Evolutionary conservation across 805 yeast genomes (phyloP), one percentile per base, ranked within the genome.

Genomic region (Millerago galiae): DNA sequence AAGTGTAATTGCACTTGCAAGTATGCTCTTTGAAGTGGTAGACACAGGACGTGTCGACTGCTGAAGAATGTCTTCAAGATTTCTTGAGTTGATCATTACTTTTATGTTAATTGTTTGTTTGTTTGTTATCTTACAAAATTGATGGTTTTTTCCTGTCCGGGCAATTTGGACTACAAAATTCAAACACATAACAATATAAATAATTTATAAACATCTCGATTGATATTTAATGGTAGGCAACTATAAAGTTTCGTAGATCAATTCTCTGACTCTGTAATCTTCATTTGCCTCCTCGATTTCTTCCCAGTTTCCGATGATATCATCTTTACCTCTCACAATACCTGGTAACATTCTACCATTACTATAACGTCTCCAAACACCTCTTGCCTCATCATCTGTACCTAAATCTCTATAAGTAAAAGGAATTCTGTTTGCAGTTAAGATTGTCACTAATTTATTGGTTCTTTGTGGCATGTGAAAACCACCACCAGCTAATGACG

Each of bases 201-300:
- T 34, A 34, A 24, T 14, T 17, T 5, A 34, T 34, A 34, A 24
- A 34, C 24, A 25, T 9, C 13, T 7, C 13, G n/a, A 27, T 6
- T 2, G n/a, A 27, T 27, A 6, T 5, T 9, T 2, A 31, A 35
- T 11, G 4, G 18, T 11, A 13, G n/a, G 7, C 7, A 7, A 15
- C 55, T 52, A 80, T 38, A 77, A 67, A 13, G 81, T 75, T 56
- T 83, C 89, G 51, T 79, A 83, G 28, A 84, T 71, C 35, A 83
- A 61, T 41, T 79, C 79, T 40, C 75, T 66, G 37, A 85, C 74
- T 41, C 72, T 73, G 56, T 81, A 83, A 39, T 80, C 83, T 60
- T 89, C 96, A 59, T 87, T 87, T 34, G 89, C 89, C 37, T 87
- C 93, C 41, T 85, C 91, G 43, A 89, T 75, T 52, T 83, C 95